Evolutionary conservation across 2,329 filamentous ascomycete genomes (phyloP), one percentile per base, ranked within the genome.

Genomic region (Coniochaeta sp.): DNA sequence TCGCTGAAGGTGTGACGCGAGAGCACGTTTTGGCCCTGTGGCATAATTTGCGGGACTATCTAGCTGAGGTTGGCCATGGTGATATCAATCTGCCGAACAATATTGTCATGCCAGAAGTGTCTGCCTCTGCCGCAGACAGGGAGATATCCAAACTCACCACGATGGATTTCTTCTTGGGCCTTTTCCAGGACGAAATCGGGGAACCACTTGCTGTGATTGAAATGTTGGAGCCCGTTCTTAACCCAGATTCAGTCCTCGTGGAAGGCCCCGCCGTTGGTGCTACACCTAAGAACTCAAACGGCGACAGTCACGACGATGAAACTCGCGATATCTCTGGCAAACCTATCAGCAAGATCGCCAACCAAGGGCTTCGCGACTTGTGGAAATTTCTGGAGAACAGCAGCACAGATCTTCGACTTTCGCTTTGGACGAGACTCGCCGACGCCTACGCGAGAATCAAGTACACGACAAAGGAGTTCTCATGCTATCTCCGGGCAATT

Each of bases 81-180:
- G 74, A 78, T 0, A 83, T 90, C 14, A 77, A 81, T 36, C 78
- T 98, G 0, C 84, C 88, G 4, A 98, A 99, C 72, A 98, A 96
- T 69, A 83, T 86, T 1, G 83, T 93, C 22, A 96, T 99, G 87
- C 86, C 91, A 0, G 90, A 95, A 63, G 83, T 99, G 57, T 97
- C 93, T 0, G 76, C 86, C 2, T 81, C 83, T n/a, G 90, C 91
- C 0, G 88, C 95, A 8, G 93, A 98, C 63, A 87, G 91, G 59
- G 93, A 99, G 70, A 89, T 97, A 28, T 93, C 91, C 14, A 92
- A 93, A 67, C 81, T 98, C 36, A 96, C 91, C 16, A 98, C 93
- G 0, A 95, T 96, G 84, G 93, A 97, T 69, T 98, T 98, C 72
- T 98, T 99, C 73, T 81, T 92, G 57, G 90, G 88, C 40, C 84